phyloP scores from a whole-genome alignment of 192 early-diverging fungal species.

The Chytriomyces hyalinus region DNA sequence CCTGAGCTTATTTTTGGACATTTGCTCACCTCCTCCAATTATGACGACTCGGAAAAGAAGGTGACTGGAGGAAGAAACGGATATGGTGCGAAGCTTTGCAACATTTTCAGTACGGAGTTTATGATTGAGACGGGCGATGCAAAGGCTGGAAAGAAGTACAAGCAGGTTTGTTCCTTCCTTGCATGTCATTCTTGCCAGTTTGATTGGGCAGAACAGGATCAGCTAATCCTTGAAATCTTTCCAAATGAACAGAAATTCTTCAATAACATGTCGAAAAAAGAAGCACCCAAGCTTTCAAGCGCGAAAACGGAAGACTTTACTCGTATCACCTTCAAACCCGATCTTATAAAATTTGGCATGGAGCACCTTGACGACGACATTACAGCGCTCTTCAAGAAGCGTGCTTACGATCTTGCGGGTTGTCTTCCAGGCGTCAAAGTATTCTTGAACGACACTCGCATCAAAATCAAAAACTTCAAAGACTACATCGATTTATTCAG shows the following conservation, averaged over 20 bases:
- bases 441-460: constrained; percentile 78
- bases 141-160: constrained; percentile 71
- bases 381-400: constrained; percentile 85
- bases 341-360: constrained; percentile 92
- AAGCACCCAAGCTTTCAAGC: constrained; percentile 74
- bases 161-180: constrained; percentile 63
- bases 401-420: constrained; percentile 93
- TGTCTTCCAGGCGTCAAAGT: constrained; percentile 84
- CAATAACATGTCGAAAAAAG: constrained; percentile 88
- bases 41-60: constrained; percentile 94
- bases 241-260: constrained; percentile 52
- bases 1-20: constrained; percentile 98
- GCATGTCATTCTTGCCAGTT: neutral
- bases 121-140: constrained; percentile 90
- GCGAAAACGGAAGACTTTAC: constrained; percentile 81
- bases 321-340: constrained; percentile 92
- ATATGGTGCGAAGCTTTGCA: constrained; percentile 84
- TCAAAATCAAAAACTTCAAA: constrained; percentile 88
- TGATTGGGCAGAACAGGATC: neutral
- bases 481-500: constrained; percentile 87
- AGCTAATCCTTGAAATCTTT: constrained; percentile 32
- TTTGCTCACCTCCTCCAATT: constrained; percentile 95
- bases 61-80: constrained; percentile 96
- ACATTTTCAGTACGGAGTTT: constrained; percentile 96
- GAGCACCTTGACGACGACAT: constrained; percentile 81